Percentiles rank a stretch among this genome's conserved stretches.
These are phyloP conservation scores for Aspergillus sp. DNA, from an alignment of 2,329 filamentous ascomycete species.

Conservation along the genomic window DNA sequence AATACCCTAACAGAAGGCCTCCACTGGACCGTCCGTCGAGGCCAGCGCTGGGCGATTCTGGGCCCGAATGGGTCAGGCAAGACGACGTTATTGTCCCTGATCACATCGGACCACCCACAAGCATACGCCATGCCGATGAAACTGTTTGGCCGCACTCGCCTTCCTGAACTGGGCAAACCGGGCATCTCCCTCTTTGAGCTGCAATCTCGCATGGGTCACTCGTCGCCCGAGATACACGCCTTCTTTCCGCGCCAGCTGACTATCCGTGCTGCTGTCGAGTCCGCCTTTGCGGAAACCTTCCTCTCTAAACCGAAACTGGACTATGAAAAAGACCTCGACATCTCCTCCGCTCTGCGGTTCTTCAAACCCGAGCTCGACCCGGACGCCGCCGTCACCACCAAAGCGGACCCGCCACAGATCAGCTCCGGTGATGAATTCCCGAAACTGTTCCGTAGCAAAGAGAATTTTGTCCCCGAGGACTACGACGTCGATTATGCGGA, in stretches of 20 bases:
- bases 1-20: constrained; percentile 54
- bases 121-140: constrained; percentile 81
- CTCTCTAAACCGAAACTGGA: constrained; percentile 60
- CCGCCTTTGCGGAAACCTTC: constrained; percentile 86
- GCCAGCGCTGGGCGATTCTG: constrained; percentile 86
- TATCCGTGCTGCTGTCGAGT: constrained; percentile 67
- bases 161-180: constrained; percentile 62
- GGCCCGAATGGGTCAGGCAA: constrained; percentile 92
- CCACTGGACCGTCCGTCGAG: constrained; percentile 72
- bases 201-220: constrained; percentile 81
- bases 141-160: constrained; percentile 71
- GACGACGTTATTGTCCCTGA: constrained; percentile 83
- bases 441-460: constrained; percentile 2
- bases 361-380: constrained; percentile 74
- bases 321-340: constrained; percentile 46
- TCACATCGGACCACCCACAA: constrained; percentile 93
- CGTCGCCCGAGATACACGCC: constrained; percentile 85
- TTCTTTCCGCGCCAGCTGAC: constrained; percentile 77
- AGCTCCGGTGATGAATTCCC: constrained; percentile 11
- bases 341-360: constrained; percentile 64
- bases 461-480: constrained; percentile 11
- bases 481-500: constrained; percentile 58
- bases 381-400: constrained; percentile 13
- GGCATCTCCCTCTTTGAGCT: constrained; percentile 90
- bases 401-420: constrained; percentile 9